Base-by-base conservation (phyloP, 2,329 filamentous ascomycete genomes). In the Zalaria sp. region DNA sequence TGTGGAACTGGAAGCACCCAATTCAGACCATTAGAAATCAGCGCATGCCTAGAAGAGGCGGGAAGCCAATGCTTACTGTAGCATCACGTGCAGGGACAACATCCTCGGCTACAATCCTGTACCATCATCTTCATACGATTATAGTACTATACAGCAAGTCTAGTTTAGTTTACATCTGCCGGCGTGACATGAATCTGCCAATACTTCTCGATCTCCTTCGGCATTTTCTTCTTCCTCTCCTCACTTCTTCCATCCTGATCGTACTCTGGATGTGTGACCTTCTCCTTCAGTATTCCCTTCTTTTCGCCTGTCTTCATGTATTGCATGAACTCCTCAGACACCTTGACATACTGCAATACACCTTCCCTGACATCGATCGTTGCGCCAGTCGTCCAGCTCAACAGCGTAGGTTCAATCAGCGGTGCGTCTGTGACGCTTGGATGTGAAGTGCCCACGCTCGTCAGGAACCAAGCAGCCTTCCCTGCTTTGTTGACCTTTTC, bases 341-440 rank as follows among this genome's bases (percentile, higher is more conserved):
- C 61, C 36, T 72, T 64, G 27, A 81, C 74, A 49, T 82, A 81
- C 56, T 79, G 69, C 27, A 61, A 55, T 35, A 81, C 54, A 1
- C 73, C 77, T 43, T 74, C 66, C 35, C 63, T 64, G 1, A 71
- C 71, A 41, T 75, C 61, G n/a, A 79, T 67, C 1, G 64, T 71
- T 0, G 77, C 72, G 0, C 76, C 75, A 0, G 77, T 81, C 0
- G 74, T 73, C 62, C 73, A 72, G 43, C 71, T 68, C 36, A 82
- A 63, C 27, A 82, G 59, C 39, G 70, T 59, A 0, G 78, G 78
- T 46, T 80, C 71, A 5, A 83, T 67, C 3, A 82, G 62, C 0
- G 78, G 77, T 10, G 78, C 79, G 51, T 82, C 79, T 0, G 79
- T 81, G 18, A 80, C 73, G 6, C 70, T 75, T 0, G 79, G 76